Conservation (phyloP, 2,329 filamentous ascomycete genomes). For the Lecanoromycetidae sp. region DNA sequence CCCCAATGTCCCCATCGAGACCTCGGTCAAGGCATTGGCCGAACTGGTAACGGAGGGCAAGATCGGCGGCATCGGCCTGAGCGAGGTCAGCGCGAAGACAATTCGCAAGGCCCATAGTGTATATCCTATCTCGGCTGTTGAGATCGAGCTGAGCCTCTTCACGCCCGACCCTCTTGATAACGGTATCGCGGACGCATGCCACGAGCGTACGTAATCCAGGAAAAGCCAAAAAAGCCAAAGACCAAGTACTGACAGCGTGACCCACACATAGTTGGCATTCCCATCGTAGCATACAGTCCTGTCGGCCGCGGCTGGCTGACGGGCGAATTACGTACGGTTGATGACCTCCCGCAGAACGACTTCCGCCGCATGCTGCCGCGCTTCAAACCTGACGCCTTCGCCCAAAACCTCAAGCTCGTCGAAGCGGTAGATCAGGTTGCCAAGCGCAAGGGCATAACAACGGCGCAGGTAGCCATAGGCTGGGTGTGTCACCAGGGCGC, state of each 20-base stretch:
- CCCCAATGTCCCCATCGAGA: slow-evolving; percentile 15
- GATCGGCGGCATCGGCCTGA: slow-evolving; percentile 17
- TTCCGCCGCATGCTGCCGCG: slow-evolving; percentile 37
- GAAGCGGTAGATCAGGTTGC: slow-evolving; percentile 47
- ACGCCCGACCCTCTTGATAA: slow-evolving; percentile 16
- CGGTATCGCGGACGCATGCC: slow-evolving; percentile 42
- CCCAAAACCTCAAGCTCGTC: slow-evolving; percentile 52
- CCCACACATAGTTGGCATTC: slow-evolving; percentile 40
- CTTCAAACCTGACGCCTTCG: slow-evolving; percentile 52
- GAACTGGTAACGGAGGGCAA: slow-evolving; percentile 18
- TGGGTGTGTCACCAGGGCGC: slow-evolving; percentile 44
- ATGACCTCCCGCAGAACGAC: slow-evolving; percentile 34
- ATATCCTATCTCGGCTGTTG: slow-evolving; percentile 18
- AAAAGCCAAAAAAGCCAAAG: too few species aligned
- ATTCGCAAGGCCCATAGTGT: slow-evolving; percentile 17
- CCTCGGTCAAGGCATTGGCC: slow-evolving; percentile 13
- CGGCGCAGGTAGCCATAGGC: slow-evolving; percentile 53
- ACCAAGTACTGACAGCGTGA: not conserved
- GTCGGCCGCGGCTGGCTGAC: slow-evolving; percentile 32
- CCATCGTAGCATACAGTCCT: slow-evolving; percentile 53
- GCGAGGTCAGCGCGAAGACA: slow-evolving; percentile 18
- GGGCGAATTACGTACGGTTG: slow-evolving; percentile 24
- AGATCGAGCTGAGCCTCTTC: slow-evolving; percentile 19
- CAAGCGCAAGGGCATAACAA: slow-evolving; percentile 45
- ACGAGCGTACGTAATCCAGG: slow-evolving; percentile 30